A percentile compares a stretch with the other conserved stretches of the same genome.
These are phyloP conservation scores for Mycena venus DNA, from an alignment of 768 basidiomycete genomes.

Conservation along the genomic window DNA sequence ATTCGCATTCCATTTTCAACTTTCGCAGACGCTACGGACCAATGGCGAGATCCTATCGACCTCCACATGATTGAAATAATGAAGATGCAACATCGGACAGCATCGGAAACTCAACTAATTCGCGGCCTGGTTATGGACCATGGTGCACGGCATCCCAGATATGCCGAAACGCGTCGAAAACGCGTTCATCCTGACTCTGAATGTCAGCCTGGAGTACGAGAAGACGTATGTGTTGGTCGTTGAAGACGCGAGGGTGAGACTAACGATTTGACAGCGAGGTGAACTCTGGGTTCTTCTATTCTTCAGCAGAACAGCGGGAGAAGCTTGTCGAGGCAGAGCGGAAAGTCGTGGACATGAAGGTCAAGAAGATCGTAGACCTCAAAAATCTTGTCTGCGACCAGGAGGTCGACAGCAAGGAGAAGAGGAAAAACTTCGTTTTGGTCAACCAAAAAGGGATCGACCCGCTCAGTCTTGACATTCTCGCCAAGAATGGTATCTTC, in stretches of 20 bases:
- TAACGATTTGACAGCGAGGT: slow-evolving; percentile 79
- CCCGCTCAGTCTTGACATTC: slow-evolving; percentile 93
- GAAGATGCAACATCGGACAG: slow-evolving; percentile 99
- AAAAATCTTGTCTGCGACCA: slow-evolving; percentile 98
- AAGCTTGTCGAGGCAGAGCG: slow-evolving; percentile 99
- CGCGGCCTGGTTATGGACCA: slow-evolving; percentile 97
- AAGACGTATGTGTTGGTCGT: slow-evolving; percentile 84
- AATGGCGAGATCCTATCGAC: slow-evolving; percentile 92
- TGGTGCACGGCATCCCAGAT: slow-evolving; percentile 96
- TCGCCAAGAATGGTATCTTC: slow-evolving; percentile 97
- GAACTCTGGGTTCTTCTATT: slow-evolving; percentile 99
- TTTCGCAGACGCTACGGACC: slow-evolving; percentile 68
- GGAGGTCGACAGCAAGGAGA: slow-evolving; percentile 84
- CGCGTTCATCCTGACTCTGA: slow-evolving; percentile 93
- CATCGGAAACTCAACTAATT: slow-evolving; percentile 96
- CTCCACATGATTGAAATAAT: slow-evolving; percentile 99
- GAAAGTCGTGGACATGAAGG: slow-evolving; percentile 92
- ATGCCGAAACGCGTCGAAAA: slow-evolving; percentile 99
- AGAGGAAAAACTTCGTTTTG: slow-evolving; percentile 89
- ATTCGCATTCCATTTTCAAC: slow-evolving; percentile 1
- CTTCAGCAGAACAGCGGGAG: slow-evolving; percentile 97
- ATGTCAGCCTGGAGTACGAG: slow-evolving; percentile 98
- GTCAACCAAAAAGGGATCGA: slow-evolving; percentile 99
- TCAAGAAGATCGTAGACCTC: slow-evolving; percentile 95
- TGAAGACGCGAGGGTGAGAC: slow-evolving; percentile 34